Evolutionary conservation across 768 basidiomycete genomes (phyloP), one percentile per base, ranked within the genome.

Genomic region (Pulveroboletus frians): DNA sequence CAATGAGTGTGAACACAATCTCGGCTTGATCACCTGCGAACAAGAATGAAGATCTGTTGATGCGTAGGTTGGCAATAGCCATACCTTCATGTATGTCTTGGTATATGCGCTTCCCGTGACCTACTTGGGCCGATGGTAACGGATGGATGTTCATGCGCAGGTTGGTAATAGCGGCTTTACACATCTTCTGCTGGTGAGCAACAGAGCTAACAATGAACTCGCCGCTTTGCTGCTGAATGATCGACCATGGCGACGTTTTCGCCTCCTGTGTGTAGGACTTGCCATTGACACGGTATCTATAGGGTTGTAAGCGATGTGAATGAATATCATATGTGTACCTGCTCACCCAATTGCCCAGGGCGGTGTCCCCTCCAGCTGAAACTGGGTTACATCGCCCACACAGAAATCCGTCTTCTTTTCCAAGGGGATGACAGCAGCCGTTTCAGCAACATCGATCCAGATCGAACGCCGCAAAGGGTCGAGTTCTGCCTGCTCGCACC

Each of bases 371-470:
- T 96, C 92, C 14, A 99, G 74, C 62, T 94, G 85, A 76, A 96
- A 98, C 54, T 91, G 91, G 9, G 88, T 76, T 26, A 83, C 75
- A 51, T 97, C 92, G 9, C 94, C 95, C 2, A 90, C 86, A 68
- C 96, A 99, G 52, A 88, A 84, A 61, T 98, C 85, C 56, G 76
- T 76, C 49, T 81, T 76, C 49, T 84, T 73, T 58, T 88, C 86
- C 56, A 92, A 80, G 5, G 95, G 86, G 39, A 92, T 77, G 47
- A 99, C 92, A 11, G 90, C 83, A 9, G 96, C 96, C 1, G 91
- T 91, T 68, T 99, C 96, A 3, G 92, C 90, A n/a, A 98, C 92
- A 57, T 97, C 92, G 11, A 93, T 79, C 85, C 85, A 88, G 34
- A 89, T 76, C 15, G 80, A 80, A 46, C 79, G 76, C 29, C 69